Percentiles rank a stretch among this genome's conserved stretches.
phyloP scores from a whole-genome alignment of 1,284 basidiomycete genomes.

The Microbotryum lychnidis-dioicae region DNA sequence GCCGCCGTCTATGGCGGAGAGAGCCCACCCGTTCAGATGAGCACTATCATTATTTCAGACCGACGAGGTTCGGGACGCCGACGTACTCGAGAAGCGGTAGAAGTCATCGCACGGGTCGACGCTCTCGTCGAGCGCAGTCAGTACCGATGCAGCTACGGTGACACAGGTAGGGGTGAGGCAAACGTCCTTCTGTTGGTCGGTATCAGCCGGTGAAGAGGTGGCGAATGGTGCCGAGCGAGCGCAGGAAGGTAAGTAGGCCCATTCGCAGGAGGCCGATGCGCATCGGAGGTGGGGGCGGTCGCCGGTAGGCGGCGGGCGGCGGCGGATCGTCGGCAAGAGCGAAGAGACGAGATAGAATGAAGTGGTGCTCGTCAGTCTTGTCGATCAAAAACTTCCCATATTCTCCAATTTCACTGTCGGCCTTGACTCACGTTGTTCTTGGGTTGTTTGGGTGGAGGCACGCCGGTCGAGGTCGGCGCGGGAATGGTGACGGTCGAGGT shows the following conservation, averaged over 20 bases:
- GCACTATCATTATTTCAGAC: slow-evolving; percentile 41
- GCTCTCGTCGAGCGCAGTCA: slow-evolving; percentile 68
- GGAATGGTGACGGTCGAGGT: slow-evolving; percentile 31
- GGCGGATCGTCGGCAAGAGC: too few species aligned
- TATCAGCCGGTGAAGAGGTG: neutral
- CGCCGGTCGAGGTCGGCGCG: slow-evolving; percentile 34
- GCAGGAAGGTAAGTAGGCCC: too few species aligned
- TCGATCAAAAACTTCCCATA: too few species aligned
- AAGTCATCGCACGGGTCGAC: slow-evolving; percentile 94
- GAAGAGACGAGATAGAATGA: too few species aligned
- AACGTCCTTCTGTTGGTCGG: slow-evolving; percentile 44
- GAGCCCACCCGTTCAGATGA: slow-evolving; percentile 29
- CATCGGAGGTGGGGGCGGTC: too few species aligned
- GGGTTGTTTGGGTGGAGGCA: slow-evolving; percentile 38
- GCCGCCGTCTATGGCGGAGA: slow-evolving; percentile 49
- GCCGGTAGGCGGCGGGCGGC: too few species aligned
- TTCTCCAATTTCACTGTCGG: too few species aligned
- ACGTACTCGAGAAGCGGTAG: slow-evolving; percentile 60
- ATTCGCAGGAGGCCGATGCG: too few species aligned
- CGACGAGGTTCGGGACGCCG: slow-evolving; percentile 29
- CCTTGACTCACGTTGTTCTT: slow-evolving; percentile 8
- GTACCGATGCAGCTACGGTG: slow-evolving; percentile 67
- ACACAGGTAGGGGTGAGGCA: slow-evolving; percentile 79
- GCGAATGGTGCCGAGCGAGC: neutral
- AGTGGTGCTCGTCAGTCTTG: too few species aligned